Base-by-base conservation (phyloP, 1,284 basidiomycete genomes). In the Trametes pubescens region DNA sequence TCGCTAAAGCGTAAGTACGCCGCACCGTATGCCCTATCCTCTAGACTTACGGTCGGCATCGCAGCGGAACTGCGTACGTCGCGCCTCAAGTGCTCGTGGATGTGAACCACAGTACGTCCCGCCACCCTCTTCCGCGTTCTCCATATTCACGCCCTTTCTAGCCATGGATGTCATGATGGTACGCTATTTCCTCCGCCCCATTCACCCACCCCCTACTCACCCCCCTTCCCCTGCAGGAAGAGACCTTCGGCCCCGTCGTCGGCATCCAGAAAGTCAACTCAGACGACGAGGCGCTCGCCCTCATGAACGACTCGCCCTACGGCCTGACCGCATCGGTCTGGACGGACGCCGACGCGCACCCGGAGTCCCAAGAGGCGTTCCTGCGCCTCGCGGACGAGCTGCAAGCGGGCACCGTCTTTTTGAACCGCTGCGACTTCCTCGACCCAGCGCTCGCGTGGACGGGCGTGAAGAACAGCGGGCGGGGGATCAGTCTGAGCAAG, bases 261-360 rank as follows among this genome's bases (percentile, higher is more conserved):
- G 95, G 95, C 9, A 95, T 98, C 68, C 92, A 94, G 80, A 95
- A 94, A 82, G 92, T 95, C 24, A 81, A 84, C 14, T 89, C 89
- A 0, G 95, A 96, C 73, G 89, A 90, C 55, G 94, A 97, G 75
- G 96, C 96, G 0, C 80, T 98, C 61, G 75, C 79, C 37, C 84
- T 98, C 35, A 98, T 99, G 93, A 98, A 99, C 77, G 95, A 98
- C 77, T 98, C 95, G n/a, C 87, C 86, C 1, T 98, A 96, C 75
- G 96, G 96, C 14, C 83, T 99, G 37, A 99, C 96, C 1, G 94
- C 94, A 1, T 95, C 94, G 21, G 78, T 99, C 34, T 99, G 96
- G 96, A 98, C 96, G 0, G 85, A 94, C 72, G 86, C 85, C 1
- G 81, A 83, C 40, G 77, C 77, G 10, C 84, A 87, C 61, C 73